A percentile compares a stretch with the other conserved stretches of the same genome.
Evolutionary conservation across 306 rosid species (phyloP).

Genomic region (Canavalia ensiformis): DNA sequence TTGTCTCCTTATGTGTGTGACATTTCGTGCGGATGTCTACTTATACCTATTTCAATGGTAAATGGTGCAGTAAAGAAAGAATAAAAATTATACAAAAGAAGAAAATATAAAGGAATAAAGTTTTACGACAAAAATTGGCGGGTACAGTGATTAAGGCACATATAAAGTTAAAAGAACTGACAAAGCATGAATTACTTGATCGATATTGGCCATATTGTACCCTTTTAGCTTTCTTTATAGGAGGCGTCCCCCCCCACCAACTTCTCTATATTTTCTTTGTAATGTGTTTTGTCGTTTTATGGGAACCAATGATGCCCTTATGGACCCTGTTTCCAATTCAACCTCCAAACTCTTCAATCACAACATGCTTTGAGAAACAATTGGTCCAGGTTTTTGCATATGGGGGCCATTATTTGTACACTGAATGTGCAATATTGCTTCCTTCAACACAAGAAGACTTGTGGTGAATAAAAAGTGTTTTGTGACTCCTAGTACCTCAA

Average conservation of each 20-base stretch:
- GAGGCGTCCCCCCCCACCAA: conserved; percentile 9
- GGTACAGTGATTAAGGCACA: neutral
- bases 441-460: neutral
- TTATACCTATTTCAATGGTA: neutral
- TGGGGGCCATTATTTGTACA: neutral
- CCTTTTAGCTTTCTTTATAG: neutral
- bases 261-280: neutral
- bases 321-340: neutral
- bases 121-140: neutral
- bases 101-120: neutral
- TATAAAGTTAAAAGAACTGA: neutral
- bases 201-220: neutral
- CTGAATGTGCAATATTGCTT: neutral
- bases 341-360: neutral
- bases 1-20: neutral
- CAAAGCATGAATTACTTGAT: neutral
- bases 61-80: neutral
- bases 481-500: neutral
- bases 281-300: conserved; percentile 6
- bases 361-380: neutral
- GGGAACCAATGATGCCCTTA: neutral
- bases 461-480: neutral
- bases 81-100: no score
- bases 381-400: neutral
- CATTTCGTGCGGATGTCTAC: neutral